Percentiles rank a stretch among this genome's conserved stretches.
phyloP scores from a whole-genome alignment of 305 asterid species.

The Ajuga reptans region DNA sequence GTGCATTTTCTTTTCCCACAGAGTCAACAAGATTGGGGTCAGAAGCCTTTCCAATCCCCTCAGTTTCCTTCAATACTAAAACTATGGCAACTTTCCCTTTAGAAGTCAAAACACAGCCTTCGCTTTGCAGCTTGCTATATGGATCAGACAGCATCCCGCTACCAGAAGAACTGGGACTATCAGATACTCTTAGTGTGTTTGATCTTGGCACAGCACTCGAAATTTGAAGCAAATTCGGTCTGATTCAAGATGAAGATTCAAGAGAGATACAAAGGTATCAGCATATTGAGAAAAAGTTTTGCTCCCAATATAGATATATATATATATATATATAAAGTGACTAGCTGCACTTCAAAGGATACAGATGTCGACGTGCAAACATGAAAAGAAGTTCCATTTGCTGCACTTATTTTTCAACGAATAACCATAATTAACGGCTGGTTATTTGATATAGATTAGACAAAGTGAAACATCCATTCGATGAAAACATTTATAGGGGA shows the following conservation, averaged over 20 bases:
- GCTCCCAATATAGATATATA: not conserved
- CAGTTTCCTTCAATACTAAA: conserved; percentile 38
- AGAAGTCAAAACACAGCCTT: conserved; percentile 45
- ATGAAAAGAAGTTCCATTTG: not conserved
- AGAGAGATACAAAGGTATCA: conserved; percentile 17
- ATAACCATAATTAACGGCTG: not conserved
- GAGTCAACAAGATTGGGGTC: conserved; percentile 21
- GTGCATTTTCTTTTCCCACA: conserved; percentile 29
- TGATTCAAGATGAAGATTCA: conserved; percentile 27
- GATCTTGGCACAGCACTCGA: conserved; percentile 37
- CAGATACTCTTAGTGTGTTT: conserved; percentile 37
- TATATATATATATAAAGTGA: not conserved
- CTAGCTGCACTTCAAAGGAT: not conserved
- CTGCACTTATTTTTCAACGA: not conserved
- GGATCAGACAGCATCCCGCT: conserved; percentile 31
- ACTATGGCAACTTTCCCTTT: conserved; percentile 64
- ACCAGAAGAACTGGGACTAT: conserved; percentile 31
- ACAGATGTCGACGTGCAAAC: not conserved
- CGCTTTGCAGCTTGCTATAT: conserved; percentile 37
- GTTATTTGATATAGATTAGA: not conserved
- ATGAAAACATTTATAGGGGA: not conserved
- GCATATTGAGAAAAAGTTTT: not conserved
- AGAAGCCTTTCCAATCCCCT: conserved; percentile 23
- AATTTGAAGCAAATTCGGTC: conserved; percentile 35
- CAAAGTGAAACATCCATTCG: not conserved